Conservation (phyloP, 73 alveolate species). For the Effrenium voratum region DNA sequence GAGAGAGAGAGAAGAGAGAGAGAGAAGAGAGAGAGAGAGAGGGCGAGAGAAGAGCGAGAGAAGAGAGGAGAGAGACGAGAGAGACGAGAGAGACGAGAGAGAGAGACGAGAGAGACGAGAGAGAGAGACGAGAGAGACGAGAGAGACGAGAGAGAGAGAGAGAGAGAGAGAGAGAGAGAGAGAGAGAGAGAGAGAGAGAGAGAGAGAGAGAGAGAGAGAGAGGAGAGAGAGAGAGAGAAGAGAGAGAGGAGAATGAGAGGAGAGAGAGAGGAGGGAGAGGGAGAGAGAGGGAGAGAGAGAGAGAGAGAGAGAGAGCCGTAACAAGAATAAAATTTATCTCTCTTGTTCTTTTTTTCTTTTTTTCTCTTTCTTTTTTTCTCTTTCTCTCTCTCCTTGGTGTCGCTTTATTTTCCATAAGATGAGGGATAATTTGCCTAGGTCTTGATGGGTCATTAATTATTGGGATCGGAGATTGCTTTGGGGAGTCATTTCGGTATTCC, state of each 20-base stretch:
- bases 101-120: background rate
- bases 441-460: too few relatives aligned
- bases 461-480: too few relatives aligned
- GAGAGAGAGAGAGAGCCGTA: background rate
- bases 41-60: too few relatives aligned
- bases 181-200: background rate
- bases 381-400: too few relatives aligned
- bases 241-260: background rate
- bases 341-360: background rate
- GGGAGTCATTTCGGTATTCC: too few relatives aligned
- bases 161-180: background rate
- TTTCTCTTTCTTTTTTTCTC: too few relatives aligned
- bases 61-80: background rate
- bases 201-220: background rate
- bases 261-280: background rate
- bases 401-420: too few relatives aligned
- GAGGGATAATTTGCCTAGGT: too few relatives aligned
- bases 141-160: background rate
- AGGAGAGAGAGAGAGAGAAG: background rate
- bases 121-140: background rate
- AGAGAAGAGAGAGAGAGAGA: too few relatives aligned
- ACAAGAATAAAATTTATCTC: background rate
- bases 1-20: too few relatives aligned
- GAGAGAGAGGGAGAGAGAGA: background rate
- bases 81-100: background rate